These are phyloP conservation scores for Naganishia kalamii DNA, from an alignment of 768 basidiomycete species.

Conservation along the genomic window DNA sequence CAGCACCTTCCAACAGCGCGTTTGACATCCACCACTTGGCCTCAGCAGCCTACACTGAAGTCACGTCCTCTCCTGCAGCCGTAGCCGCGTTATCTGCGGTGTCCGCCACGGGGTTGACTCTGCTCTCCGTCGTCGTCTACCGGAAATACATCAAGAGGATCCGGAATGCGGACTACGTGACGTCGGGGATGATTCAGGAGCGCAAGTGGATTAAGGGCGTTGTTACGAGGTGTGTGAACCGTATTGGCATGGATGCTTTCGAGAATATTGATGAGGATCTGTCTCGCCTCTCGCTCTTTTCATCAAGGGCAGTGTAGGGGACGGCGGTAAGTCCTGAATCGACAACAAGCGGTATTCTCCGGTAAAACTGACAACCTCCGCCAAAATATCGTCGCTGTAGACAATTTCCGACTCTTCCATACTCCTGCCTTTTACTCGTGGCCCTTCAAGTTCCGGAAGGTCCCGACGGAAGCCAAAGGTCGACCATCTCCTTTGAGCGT, in stretches of 20 bases:
- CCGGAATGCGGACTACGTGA: slow-evolving; percentile 63
- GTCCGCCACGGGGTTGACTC: slow-evolving; percentile 39
- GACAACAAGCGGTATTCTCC: not conserved
- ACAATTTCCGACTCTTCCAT: slow-evolving; percentile 83
- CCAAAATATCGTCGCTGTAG: not conserved
- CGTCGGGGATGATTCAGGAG: slow-evolving; percentile 56
- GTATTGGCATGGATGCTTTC: not conserved
- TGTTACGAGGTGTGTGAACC: slow-evolving; percentile 53
- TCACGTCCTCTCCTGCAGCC: slow-evolving; percentile 24
- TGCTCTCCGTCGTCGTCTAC: slow-evolving; percentile 32
- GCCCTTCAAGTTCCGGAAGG: slow-evolving; percentile 62
- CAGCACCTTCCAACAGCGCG: not conserved
- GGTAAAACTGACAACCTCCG: not conserved
- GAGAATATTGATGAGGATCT: not conserved
- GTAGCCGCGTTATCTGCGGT: slow-evolving; percentile 40
- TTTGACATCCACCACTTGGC: not conserved
- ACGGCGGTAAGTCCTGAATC: slow-evolving; percentile 37
- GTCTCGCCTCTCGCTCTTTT: not conserved
- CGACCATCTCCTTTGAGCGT: slow-evolving; percentile 10
- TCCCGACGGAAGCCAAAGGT: slow-evolving; percentile 63
- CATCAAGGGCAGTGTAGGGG: slow-evolving; percentile 16
- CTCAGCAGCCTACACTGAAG: not conserved
- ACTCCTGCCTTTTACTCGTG: slow-evolving; percentile 71
- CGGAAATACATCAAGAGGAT: slow-evolving; percentile 50
- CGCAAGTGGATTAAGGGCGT: slow-evolving; percentile 68